A percentile compares a stretch with the other conserved stretches of the same genome.
Conservation (phyloP, 2,329 filamentous ascomycete genomes). For the Orbilia javanica region DNA sequence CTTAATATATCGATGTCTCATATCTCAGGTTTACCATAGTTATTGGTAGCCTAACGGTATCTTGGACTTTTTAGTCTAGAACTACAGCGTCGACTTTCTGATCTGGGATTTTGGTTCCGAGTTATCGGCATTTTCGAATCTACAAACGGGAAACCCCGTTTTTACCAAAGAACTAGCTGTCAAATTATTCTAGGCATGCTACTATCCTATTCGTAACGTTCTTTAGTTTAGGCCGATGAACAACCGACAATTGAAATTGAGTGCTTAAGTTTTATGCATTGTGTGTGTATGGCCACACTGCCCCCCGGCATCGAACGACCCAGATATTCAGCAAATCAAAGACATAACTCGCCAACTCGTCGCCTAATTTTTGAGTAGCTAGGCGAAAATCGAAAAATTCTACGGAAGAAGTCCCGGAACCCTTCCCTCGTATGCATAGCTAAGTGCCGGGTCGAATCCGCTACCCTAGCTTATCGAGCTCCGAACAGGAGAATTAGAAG, state of each 20-base stretch:
- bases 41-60: constrained; percentile 19
- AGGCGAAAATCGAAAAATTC: constrained; percentile 48
- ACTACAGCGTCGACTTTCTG: constrained; percentile 19
- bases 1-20: constrained; percentile 24
- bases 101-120: constrained; percentile 15
- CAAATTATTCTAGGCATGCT: not conserved
- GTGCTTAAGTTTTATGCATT: not conserved
- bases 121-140: not conserved
- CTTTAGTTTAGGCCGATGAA: not conserved
- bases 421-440: constrained; percentile 21
- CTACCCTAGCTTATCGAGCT: constrained; percentile 20
- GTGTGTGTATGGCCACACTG: not conserved
- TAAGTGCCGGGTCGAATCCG: constrained; percentile 14
- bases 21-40: constrained; percentile 24
- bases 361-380: constrained; percentile 24
- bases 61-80: not conserved
- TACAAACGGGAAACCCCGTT: constrained; percentile 10
- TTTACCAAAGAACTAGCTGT: constrained; percentile 8
- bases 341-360: constrained; percentile 19
- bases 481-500: constrained; percentile 10
- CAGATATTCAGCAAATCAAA: constrained; percentile 12
- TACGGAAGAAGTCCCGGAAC: constrained; percentile 18
- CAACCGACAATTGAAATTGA: not conserved
- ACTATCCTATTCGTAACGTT: not conserved
- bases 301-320: not conserved